Base-by-base conservation (phyloP, 805 yeast species). In the Pichia cephalocereana region DNA sequence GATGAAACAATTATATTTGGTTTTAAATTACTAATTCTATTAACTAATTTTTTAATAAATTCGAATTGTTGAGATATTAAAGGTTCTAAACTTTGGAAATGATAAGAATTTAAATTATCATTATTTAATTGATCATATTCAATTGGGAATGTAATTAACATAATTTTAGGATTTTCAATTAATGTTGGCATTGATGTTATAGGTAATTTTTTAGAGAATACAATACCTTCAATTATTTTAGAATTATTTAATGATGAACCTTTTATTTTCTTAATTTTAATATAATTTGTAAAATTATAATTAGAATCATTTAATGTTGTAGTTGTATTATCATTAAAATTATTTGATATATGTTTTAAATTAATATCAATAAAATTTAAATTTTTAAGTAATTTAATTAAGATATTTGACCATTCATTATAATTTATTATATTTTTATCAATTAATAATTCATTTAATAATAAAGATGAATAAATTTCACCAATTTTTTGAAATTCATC, bases 51-150 rank as follows among this genome's bases (percentile, higher is more conserved):
- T 47, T 82, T 77, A 42, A 93, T 72, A 58, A 83, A 91, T 55
- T 91, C 96, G 43, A 77, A 70, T 59, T 91, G 97, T 60, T 93
- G 98, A 0, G 91, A 85, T 44, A 87, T 70, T 1, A 91, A 82
- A 1, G 95, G 85, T 34, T 55, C 58, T 15, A 55, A 46, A 41
- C 56, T 52, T 34, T 54, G 52, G 38, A 52, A 55, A 42, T 48
- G 54, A 14, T 49, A 54, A 37, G 26, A 23, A 23, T 23, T 23
- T 23, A 5, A 23, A 23, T 43, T 51, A 30, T 56, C 54, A 32
- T 57, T 58, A 9, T 57, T 41, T 28, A 55, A 64, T 54, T 84
- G 88, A 46, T 83, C 87, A 55, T 88, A 93, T 59, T 90, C 98
- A 27, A 93, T 68, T 0, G 97, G 96, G 58, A 93, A 93, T 72